These are phyloP conservation scores for Hemisphaericaspora xylofermentans DNA, from an alignment of 1,139 yeast species.

Conservation along the genomic window DNA sequence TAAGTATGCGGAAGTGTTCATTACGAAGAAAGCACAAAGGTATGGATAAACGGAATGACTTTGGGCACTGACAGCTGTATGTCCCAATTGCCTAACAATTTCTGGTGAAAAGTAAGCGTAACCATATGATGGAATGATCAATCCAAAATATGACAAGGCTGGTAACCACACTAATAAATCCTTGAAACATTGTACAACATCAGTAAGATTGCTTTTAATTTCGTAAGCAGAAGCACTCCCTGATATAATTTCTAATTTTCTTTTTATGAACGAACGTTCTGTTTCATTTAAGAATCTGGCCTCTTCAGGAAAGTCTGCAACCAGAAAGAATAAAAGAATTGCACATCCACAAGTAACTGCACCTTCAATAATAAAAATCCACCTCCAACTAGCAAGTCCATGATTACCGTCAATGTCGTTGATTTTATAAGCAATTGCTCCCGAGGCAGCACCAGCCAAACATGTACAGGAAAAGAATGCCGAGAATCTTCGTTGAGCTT, in stretches of 20 bases:
- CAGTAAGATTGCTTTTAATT: conserved; percentile 40
- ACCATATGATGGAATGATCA: conserved; percentile 66
- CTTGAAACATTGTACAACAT: conserved; percentile 43
- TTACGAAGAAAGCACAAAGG: conserved; percentile 59
- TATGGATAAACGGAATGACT: conserved; percentile 72
- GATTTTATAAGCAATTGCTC: conserved; percentile 44
- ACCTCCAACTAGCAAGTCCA: conserved; percentile 61
- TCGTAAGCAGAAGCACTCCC: conserved; percentile 58
- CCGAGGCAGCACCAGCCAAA: conserved; percentile 43
- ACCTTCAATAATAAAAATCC: conserved; percentile 76
- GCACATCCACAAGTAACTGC: conserved; percentile 62
- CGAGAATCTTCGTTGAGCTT: conserved; percentile 67
- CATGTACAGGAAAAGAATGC: conserved; percentile 58
- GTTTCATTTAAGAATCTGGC: conserved; percentile 50
- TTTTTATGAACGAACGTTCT: conserved; percentile 51
- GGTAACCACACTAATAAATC: conserved; percentile 53
- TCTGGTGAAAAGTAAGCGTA: conserved; percentile 72
- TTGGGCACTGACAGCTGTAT: conserved; percentile 62
- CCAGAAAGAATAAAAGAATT: conserved; percentile 56
- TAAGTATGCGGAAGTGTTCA: conserved; percentile 44
- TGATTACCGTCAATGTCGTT: conserved; percentile 37
- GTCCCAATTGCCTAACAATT: conserved; percentile 56
- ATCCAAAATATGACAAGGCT: conserved; percentile 60
- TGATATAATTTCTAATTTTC: conserved; percentile 51
- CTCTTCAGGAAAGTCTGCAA: conserved; percentile 50